Percentiles rank a stretch among this genome's conserved stretches.
Evolutionary conservation across 768 basidiomycete genomes (phyloP).

Genomic region (Omphalotus guepiniiformis): DNA sequence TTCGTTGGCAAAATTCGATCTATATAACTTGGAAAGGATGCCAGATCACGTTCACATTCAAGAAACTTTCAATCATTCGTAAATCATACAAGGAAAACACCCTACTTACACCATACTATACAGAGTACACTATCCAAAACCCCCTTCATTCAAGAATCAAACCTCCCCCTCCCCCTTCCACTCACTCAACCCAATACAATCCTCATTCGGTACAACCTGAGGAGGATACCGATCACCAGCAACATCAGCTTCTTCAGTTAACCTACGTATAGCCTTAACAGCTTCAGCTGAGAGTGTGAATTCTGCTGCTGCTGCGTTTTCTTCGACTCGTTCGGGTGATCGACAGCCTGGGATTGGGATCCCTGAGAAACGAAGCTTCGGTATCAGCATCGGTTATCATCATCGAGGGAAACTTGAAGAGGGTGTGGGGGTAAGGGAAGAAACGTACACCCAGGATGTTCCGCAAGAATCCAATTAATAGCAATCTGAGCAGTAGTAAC

Average conservation of each 20-base stretch:
- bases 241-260: slow-evolving; percentile 22
- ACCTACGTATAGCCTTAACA: slow-evolving; percentile 19
- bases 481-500: slow-evolving; percentile 20
- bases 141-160: no score
- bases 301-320: slow-evolving; percentile 25
- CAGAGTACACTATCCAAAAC: no score
- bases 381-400: not conserved
- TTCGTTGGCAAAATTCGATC: no score
- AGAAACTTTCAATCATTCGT: no score
- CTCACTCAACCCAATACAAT: not conserved
- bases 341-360: slow-evolving; percentile 34
- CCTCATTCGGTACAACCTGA: not conserved
- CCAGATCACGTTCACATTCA: no score
- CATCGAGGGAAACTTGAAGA: no score
- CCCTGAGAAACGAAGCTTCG: not conserved
- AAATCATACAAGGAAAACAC: no score
- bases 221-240: slow-evolving; percentile 15
- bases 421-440: not conserved
- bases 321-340: slow-evolving; percentile 27
- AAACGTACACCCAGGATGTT: slow-evolving; percentile 10
- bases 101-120: no score
- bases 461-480: slow-evolving; percentile 16
- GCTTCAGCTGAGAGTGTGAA: slow-evolving; percentile 20
- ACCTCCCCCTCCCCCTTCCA: not conserved
- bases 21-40: no score